Evolutionary conservation across 2,329 filamentous ascomycete genomes (phyloP).

Genomic region (Epichloe brachyelytri): DNA sequence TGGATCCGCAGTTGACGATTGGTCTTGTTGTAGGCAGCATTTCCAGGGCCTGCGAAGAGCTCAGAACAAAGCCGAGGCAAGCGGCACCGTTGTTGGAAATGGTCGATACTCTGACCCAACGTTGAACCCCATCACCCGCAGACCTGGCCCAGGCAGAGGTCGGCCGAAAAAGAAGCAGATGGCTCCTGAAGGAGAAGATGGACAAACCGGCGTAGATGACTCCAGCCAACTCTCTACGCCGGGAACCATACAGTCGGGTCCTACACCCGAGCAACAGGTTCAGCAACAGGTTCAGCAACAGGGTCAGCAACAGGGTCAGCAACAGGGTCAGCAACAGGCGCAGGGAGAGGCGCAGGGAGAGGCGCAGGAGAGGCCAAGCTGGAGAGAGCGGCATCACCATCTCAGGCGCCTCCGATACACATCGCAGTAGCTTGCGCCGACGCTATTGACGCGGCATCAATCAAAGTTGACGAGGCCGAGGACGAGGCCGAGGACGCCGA

Average conservation of each 20-base stretch:
- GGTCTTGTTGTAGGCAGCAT: conserved; percentile 35
- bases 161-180: conserved; percentile 32
- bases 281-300: not conserved
- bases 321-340: not conserved
- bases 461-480: conserved; percentile 5
- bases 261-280: not conserved
- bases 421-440: not conserved
- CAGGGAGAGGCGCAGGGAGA: not conserved
- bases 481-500: conserved; percentile 10
- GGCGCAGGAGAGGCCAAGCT: too few species aligned
- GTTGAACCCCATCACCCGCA: conserved; percentile 44
- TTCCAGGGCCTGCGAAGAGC: conserved; percentile 45
- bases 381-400: not conserved
- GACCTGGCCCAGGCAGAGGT: conserved; percentile 44
- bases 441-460: not conserved
- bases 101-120: conserved; percentile 35
- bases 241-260: not conserved
- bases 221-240: not conserved
- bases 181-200: not conserved
- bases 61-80: conserved; percentile 38
- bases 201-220: not conserved
- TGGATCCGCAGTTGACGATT: not conserved
- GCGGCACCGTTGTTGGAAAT: conserved; percentile 20
- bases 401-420: not conserved
- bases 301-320: not conserved